A percentile compares a stretch with the other conserved stretches of the same genome.
These are phyloP conservation scores for Brachypodium distachyon DNA, from an alignment of 202 grass and related monocot species.

Conservation along the genomic window DNA sequence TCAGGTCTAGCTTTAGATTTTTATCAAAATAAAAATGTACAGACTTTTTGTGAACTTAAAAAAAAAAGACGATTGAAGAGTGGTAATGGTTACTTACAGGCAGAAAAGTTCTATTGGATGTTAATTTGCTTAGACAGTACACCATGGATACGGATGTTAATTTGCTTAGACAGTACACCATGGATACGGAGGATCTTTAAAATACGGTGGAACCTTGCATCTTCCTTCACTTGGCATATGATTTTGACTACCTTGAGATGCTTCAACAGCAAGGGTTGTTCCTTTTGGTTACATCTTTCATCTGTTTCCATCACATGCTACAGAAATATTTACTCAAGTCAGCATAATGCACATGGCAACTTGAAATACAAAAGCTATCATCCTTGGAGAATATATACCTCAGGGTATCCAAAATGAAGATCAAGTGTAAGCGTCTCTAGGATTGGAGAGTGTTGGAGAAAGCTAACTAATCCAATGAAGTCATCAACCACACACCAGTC, in stretches of 20 bases:
- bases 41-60: neutral
- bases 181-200: neutral
- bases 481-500: neutral
- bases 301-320: neutral
- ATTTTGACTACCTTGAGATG: neutral
- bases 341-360: neutral
- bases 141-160: neutral
- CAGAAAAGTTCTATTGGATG: neutral
- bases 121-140: neutral
- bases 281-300: neutral
- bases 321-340: neutral
- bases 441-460: neutral
- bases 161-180: neutral
- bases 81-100: neutral
- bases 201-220: neutral
- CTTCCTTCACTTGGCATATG: neutral
- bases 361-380: neutral
- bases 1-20: neutral
- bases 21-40: neutral
- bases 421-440: neutral
- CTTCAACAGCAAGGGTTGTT: neutral
- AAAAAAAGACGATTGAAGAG: neutral
- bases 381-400: neutral
- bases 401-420: neutral
- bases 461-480: neutral